phyloP scores from a whole-genome alignment of 805 yeast genomes.

The Candida krabiensis region DNA sequence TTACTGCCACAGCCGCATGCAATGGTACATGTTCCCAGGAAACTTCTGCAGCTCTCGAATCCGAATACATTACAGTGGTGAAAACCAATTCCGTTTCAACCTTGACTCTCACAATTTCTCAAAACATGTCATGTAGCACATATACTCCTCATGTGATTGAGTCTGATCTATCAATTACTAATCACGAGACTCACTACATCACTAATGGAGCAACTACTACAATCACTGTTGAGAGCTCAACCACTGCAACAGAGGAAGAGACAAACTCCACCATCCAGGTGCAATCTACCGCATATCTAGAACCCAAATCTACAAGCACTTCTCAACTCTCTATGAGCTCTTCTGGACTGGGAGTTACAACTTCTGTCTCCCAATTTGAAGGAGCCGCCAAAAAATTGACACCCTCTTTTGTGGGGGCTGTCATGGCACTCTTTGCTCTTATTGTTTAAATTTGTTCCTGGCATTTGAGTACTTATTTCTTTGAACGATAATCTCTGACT shows the following conservation, averaged over 20 bases:
- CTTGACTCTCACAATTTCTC: slow-evolving; percentile 20
- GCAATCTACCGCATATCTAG: slow-evolving; percentile 4
- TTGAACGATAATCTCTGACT: background rate
- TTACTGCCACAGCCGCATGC: no score
- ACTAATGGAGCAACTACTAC: slow-evolving; percentile 8
- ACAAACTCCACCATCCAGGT: background rate
- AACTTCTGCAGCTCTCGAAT: background rate
- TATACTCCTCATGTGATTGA: slow-evolving; percentile 10
- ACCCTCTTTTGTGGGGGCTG: background rate
- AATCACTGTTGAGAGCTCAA: slow-evolving; percentile 11
- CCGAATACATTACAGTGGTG: slow-evolving; percentile 10
- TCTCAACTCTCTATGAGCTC: background rate
- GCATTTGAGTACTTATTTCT: background rate
- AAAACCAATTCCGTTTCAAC: slow-evolving; percentile 3
- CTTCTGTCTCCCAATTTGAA: slow-evolving; percentile 8
- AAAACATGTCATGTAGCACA: slow-evolving; percentile 13
- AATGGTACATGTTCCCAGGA: background rate
- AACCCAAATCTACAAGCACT: no score
- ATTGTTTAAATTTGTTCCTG: no score
- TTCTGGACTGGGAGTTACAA: slow-evolving; percentile 1
- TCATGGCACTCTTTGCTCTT: background rate
- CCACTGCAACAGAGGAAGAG: slow-evolving; percentile 2
- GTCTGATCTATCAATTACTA: slow-evolving; percentile 8
- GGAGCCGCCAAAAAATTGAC: slow-evolving; percentile 10
- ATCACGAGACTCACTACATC: slow-evolving; percentile 13